Percentiles rank a stretch among this genome's conserved stretches.
Evolutionary conservation across 2,329 filamentous ascomycete genomes (phyloP).

Genomic region (Trichoderma semiorbis): DNA sequence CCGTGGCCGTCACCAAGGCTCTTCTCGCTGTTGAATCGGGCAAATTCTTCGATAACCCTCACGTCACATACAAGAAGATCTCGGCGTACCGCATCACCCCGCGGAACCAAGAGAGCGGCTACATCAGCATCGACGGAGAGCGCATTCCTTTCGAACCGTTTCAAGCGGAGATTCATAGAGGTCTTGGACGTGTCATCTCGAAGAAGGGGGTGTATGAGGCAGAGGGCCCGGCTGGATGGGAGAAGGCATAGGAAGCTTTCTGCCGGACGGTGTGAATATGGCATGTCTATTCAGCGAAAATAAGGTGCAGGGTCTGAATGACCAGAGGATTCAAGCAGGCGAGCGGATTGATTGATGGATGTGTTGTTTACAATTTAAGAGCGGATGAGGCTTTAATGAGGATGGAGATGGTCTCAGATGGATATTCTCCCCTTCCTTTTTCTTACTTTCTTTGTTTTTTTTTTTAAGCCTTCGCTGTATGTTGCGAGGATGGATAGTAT

Average conservation of each 20-base stretch:
- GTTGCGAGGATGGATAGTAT: slow-evolving; percentile 13
- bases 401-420: neutral
- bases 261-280: neutral
- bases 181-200: slow-evolving; percentile 79
- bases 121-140: slow-evolving; percentile 94
- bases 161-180: slow-evolving; percentile 83
- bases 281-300: neutral
- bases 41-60: slow-evolving; percentile 73
- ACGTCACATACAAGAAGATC: slow-evolving; percentile 80
- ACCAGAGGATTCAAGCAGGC: neutral
- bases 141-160: slow-evolving; percentile 81
- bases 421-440: neutral
- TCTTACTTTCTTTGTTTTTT: neutral
- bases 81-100: slow-evolving; percentile 84
- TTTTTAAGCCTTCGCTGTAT: neutral
- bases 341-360: neutral
- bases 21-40: slow-evolving; percentile 69
- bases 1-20: slow-evolving; percentile 63
- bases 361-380: neutral
- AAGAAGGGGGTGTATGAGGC: slow-evolving; percentile 71
- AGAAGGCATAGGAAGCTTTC: slow-evolving; percentile 30
- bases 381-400: neutral
- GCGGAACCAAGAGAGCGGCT: slow-evolving; percentile 66
- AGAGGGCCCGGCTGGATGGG: slow-evolving; percentile 51
- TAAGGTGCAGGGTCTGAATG: neutral